Evolutionary conservation across 805 yeast genomes (phyloP).

Genomic region (Grigorovia jiainica): DNA sequence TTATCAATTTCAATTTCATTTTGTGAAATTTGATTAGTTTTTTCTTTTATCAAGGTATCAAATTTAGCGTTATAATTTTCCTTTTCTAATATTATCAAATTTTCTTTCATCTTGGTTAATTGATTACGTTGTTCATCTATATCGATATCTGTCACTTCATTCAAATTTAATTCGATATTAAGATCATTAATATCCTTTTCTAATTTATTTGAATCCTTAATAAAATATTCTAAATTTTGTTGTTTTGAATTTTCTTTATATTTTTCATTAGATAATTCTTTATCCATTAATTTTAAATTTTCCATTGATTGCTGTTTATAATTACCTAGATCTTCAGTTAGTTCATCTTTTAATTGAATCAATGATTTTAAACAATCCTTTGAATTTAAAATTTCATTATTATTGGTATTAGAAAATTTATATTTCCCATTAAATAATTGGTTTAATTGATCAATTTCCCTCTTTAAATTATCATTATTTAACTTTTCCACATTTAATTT

Average conservation of each 20-base stretch:
- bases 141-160: slow-evolving; percentile 37
- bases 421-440: background rate
- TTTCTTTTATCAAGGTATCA: slow-evolving; percentile 29
- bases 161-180: slow-evolving; percentile 30
- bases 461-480: slow-evolving; percentile 1
- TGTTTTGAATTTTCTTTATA: slow-evolving; percentile 21
- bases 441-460: background rate
- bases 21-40: slow-evolving; percentile 30
- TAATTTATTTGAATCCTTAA: slow-evolving; percentile 33
- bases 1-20: slow-evolving; percentile 43
- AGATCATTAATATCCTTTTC: slow-evolving; percentile 31
- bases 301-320: slow-evolving; percentile 17
- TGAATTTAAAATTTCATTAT: background rate
- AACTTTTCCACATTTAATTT: slow-evolving; percentile 16
- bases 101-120: slow-evolving; percentile 32
- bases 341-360: background rate
- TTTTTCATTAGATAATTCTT: slow-evolving; percentile 12
- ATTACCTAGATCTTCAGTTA: background rate
- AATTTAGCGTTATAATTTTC: slow-evolving; percentile 24
- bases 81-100: slow-evolving; percentile 27
- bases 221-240: slow-evolving; percentile 36
- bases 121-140: slow-evolving; percentile 37
- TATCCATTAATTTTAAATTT: slow-evolving; percentile 3
- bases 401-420: background rate
- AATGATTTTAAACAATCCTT: background rate